phyloP scores from a whole-genome alignment of 805 yeast species.

The Lipomyces oligophaga region DNA sequence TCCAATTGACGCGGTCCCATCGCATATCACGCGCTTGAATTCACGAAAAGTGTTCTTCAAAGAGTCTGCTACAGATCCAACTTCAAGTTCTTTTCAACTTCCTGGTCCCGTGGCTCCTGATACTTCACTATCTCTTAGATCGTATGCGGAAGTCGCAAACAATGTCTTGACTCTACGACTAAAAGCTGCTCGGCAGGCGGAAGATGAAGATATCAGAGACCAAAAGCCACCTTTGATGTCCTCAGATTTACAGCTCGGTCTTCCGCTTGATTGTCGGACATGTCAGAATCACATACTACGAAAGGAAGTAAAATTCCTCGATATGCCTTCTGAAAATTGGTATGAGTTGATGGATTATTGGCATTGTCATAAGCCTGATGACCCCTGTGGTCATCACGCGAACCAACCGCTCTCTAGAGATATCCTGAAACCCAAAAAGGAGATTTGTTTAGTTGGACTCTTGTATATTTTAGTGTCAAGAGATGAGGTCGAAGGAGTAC shows the following conservation, averaged over 20 bases:
- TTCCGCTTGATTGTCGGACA: too few relatives aligned
- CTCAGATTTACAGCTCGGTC: too few relatives aligned
- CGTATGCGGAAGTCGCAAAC: background rate
- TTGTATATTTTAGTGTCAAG: conserved; percentile 1
- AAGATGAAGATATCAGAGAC: background rate
- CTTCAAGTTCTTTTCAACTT: conserved; percentile 1
- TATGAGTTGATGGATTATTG: conserved; percentile 93
- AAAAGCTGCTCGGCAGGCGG: conserved; percentile 10
- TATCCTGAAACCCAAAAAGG: conserved; percentile 9
- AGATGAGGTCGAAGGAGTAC: background rate
- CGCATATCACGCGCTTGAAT: conserved; percentile 10
- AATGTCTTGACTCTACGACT: conserved; percentile 4
- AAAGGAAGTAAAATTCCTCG: conserved; percentile 35
- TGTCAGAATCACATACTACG: too few relatives aligned
- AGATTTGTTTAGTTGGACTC: conserved; percentile 13
- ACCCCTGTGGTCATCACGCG: conserved; percentile 8
- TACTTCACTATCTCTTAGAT: conserved; percentile 11
- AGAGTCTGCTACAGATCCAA: background rate
- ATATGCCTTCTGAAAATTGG: conserved; percentile 92
- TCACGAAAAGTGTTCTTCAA: conserved; percentile 13
- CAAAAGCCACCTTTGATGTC: too few relatives aligned
- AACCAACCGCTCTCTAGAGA: conserved; percentile 4
- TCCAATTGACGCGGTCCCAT: conserved; percentile 9
- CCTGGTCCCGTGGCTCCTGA: conserved; percentile 15
- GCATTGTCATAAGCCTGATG: conserved; percentile 74